These are phyloP conservation scores for Venustampulla echinocandica DNA, from an alignment of 495 filamentous ascomycete genomes.

Conservation along the genomic window DNA sequence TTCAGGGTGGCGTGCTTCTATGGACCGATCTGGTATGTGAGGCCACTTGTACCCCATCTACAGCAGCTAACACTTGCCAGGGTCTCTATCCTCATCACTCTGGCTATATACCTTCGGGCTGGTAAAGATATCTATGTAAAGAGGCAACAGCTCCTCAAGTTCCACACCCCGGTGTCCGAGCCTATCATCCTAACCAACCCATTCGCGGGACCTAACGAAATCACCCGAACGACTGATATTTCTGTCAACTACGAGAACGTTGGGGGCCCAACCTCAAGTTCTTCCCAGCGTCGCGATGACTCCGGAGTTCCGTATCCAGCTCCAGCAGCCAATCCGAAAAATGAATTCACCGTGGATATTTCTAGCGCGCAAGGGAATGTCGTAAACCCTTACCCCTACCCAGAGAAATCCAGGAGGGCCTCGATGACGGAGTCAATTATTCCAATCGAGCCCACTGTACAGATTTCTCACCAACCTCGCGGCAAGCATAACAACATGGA, in stretches of 20 bases:
- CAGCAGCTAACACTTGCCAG: conserved; percentile 20
- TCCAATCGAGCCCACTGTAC: not conserved
- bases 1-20: conserved; percentile 75
- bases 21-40: conserved; percentile 63
- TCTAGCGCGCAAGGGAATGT: not conserved
- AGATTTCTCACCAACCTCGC: not conserved
- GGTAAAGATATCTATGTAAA: conserved; percentile 60
- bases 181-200: conserved; percentile 34
- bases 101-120: conserved; percentile 64
- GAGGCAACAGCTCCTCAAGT: conserved; percentile 37
- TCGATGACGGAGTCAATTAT: too few relatives aligned
- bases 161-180: conserved; percentile 33
- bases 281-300: not conserved
- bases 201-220: conserved; percentile 24
- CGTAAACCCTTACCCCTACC: not conserved
- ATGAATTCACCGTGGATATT: not conserved
- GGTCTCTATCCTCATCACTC: conserved; percentile 58
- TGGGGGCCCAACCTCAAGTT: not conserved
- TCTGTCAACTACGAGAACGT: conserved; percentile 35
- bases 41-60: not conserved
- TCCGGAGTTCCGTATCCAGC: not conserved
- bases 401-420: not conserved
- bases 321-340: not conserved
- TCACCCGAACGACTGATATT: conserved; percentile 50
- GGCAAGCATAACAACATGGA: conserved; percentile 12